phyloP scores from a whole-genome alignment of 2,329 filamentous ascomycete genomes.

The Ophiocordyceps camponoti-leonardi region DNA sequence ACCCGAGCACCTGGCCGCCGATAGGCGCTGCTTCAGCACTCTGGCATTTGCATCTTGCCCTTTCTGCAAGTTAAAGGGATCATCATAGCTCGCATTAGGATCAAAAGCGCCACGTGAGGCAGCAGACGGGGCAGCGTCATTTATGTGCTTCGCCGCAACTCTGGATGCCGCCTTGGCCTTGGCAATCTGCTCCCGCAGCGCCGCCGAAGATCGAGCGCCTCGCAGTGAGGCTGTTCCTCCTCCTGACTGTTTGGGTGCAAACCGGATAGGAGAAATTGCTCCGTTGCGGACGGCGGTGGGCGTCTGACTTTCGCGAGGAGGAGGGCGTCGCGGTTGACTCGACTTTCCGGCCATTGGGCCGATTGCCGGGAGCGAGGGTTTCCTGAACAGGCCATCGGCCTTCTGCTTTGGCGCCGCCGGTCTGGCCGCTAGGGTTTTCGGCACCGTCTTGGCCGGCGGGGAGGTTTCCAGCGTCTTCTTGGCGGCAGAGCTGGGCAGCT shows the following conservation, averaged over 20 bases:
- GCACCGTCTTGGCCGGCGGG: slow-evolving; percentile 19
- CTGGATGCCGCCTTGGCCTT: slow-evolving; percentile 74
- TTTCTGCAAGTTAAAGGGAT: slow-evolving; percentile 54
- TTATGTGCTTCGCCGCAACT: slow-evolving; percentile 23
- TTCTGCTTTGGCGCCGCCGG: slow-evolving; percentile 34
- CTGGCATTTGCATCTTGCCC: slow-evolving; percentile 43
- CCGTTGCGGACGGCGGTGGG: slow-evolving; percentile 13
- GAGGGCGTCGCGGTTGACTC: background rate
- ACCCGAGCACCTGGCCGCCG: slow-evolving; percentile 57
- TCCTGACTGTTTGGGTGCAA: background rate
- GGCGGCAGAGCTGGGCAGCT: slow-evolving; percentile 18
- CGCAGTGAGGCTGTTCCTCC: slow-evolving; percentile 22
- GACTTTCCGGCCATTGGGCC: slow-evolving; percentile 6
- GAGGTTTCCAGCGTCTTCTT: slow-evolving; percentile 11
- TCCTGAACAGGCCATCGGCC: slow-evolving; percentile 34
- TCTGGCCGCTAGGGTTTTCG: slow-evolving; percentile 28
- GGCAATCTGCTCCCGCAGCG: slow-evolving; percentile 78
- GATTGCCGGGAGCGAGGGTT: slow-evolving; percentile 30
- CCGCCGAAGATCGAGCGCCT: slow-evolving; percentile 48
- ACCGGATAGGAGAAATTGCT: slow-evolving; percentile 7
- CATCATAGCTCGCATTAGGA: slow-evolving; percentile 34
- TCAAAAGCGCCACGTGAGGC: slow-evolving; percentile 24
- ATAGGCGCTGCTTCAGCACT: slow-evolving; percentile 56
- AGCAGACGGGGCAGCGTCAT: slow-evolving; percentile 18
- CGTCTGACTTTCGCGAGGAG: background rate